Evolutionary conservation across 2,329 filamentous ascomycete species (phyloP).

Genomic region (Aspergillus carbonarius): DNA sequence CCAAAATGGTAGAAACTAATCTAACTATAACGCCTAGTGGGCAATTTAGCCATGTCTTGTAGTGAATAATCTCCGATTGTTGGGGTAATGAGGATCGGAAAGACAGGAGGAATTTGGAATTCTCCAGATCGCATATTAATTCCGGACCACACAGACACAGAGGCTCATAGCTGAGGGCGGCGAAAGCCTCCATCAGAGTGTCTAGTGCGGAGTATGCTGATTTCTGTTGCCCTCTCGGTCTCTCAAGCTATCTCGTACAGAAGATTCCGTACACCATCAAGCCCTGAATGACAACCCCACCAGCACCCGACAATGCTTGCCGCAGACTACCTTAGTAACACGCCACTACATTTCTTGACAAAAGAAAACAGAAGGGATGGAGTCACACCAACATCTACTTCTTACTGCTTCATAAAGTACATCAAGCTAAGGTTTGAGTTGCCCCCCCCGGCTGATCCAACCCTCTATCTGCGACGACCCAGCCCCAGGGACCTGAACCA

Average conservation of each 20-base stretch:
- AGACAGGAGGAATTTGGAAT: background rate
- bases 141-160: background rate
- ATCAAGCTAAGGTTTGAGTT: background rate
- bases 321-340: background rate
- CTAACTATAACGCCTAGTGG: conserved; percentile 1
- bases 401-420: background rate
- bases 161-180: too few relatives aligned
- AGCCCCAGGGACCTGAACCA: conserved; percentile 1
- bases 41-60: background rate
- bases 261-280: background rate
- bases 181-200: background rate
- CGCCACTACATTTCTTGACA: background rate
- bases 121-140: background rate
- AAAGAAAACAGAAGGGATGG: background rate
- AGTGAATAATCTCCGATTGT: background rate
- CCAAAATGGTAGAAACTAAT: background rate
- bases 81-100: background rate
- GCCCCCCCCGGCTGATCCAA: background rate
- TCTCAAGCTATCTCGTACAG: background rate
- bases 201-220: background rate
- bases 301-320: background rate
- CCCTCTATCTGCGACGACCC: background rate
- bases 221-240: background rate
- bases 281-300: background rate
- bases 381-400: background rate